Conservation (phyloP, 345 rosid genomes). For the Eucalyptus camaldulensis region DNA sequence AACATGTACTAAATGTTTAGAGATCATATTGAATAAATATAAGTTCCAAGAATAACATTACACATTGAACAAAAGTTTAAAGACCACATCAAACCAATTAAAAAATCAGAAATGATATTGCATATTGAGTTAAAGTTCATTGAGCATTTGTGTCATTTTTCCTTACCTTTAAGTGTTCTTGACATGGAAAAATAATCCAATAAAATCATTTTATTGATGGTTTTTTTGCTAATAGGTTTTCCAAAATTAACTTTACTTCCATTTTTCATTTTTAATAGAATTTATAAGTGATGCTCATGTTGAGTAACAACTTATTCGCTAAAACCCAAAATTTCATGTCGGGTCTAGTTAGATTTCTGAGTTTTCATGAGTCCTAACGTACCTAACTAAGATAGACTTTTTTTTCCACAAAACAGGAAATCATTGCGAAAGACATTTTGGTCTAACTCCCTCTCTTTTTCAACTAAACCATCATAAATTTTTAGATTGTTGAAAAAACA, state of each 20-base stretch:
- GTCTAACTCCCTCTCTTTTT: background rate
- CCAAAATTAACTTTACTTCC: background rate
- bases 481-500: background rate
- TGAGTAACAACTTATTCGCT: background rate
- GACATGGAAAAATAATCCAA: background rate
- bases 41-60: background rate
- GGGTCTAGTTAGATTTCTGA: background rate
- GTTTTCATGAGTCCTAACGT: background rate
- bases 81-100: too few species aligned
- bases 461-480: background rate
- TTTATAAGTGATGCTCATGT: background rate
- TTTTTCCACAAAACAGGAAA: background rate
- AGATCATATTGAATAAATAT: too few species aligned
- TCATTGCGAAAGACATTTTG: background rate
- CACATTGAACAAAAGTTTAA: too few species aligned
- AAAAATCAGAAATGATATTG: too few species aligned
- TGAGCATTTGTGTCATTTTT: background rate
- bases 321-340: background rate
- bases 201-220: background rate
- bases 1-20: too few species aligned
- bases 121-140: background rate
- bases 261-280: background rate
- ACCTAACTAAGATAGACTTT: background rate
- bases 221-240: background rate
- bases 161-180: background rate